Percentiles rank a stretch among this genome's conserved stretches.
These are phyloP conservation scores for Fusarium camptoceras DNA, from an alignment of 2,329 filamentous ascomycete species.

Conservation along the genomic window DNA sequence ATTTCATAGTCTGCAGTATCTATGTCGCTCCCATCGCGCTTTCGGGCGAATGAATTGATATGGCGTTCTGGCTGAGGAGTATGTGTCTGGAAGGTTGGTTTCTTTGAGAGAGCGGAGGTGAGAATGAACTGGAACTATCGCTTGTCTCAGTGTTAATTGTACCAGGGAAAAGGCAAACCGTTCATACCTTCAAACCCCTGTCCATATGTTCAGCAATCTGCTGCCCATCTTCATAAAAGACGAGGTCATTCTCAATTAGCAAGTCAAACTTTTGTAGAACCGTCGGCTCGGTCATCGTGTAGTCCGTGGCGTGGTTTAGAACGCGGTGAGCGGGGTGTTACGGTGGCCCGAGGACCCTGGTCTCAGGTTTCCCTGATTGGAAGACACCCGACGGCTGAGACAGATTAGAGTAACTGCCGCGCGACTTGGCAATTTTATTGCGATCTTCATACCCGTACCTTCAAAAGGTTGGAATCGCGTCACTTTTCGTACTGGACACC, in stretches of 20 bases:
- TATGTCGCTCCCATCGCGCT: background rate
- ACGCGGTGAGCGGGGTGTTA: too few species aligned
- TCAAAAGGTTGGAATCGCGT: background rate
- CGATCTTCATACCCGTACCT: too few species aligned
- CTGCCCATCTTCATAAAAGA: background rate
- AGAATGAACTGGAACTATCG: constrained; percentile 7
- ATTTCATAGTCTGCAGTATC: background rate
- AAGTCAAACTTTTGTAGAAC: background rate
- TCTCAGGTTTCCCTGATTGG: too few species aligned
- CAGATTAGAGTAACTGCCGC: too few species aligned
- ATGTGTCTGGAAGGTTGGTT: background rate
- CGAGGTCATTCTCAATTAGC: background rate
- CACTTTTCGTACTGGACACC: background rate
- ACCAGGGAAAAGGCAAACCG: rapidly evolving
- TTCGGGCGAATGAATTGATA: rapidly evolving
- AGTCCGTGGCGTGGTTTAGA: background rate
- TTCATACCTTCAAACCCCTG: background rate
- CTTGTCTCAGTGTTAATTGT: background rate
- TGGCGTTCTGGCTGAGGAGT: rapidly evolving
- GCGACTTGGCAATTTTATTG: too few species aligned
- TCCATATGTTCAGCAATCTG: background rate
- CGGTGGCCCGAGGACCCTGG: too few species aligned
- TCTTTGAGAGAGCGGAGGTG: background rate
- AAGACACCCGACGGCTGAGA: too few species aligned
- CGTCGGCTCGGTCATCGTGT: background rate